Conservation (phyloP, 2,329 filamentous ascomycete genomes). For the Coniella vitis region DNA sequence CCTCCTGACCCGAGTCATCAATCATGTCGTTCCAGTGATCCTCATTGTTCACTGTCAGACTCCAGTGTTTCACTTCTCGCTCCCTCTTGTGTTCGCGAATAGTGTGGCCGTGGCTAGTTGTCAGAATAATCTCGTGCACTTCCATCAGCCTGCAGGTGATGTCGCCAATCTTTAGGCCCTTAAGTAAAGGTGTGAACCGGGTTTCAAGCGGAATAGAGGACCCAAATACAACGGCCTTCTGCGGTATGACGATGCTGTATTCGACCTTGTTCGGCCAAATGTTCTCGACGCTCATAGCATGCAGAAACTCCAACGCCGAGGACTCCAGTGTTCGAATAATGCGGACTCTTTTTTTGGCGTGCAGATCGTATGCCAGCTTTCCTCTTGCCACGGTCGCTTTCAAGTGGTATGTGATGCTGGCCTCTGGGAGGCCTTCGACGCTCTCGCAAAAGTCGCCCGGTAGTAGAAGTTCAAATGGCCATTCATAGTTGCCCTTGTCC, state of each 20-base stretch:
- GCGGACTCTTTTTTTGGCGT: constrained; percentile 70
- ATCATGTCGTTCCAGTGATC: constrained; percentile 65
- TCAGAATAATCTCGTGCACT: constrained; percentile 59
- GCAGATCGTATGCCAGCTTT: constrained; percentile 81
- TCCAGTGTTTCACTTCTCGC: constrained; percentile 56
- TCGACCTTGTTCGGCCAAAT: constrained; percentile 97
- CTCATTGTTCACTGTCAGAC: constrained; percentile 46
- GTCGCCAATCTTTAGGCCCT: constrained; percentile 79
- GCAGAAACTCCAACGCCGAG: constrained; percentile 68
- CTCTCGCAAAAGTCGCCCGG: constrained; percentile 73
- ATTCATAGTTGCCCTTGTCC: constrained; percentile 73
- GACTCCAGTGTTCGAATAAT: constrained; percentile 73
- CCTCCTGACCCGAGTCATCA: constrained; percentile 59
- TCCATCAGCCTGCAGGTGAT: constrained; percentile 78
- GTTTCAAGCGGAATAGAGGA: constrained; percentile 81
- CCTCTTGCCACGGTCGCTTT: constrained; percentile 84
- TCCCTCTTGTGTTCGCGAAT: constrained; percentile 55
- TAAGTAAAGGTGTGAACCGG: constrained; percentile 78
- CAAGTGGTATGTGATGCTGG: constrained; percentile 81
- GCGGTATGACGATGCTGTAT: constrained; percentile 88
- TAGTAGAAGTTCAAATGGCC: constrained; percentile 70
- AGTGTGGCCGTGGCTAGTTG: constrained; percentile 37
- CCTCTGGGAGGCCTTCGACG: constrained; percentile 80
- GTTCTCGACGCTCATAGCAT: constrained; percentile 94
- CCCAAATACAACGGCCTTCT: constrained; percentile 90